A percentile compares a stretch with the other conserved stretches of the same genome.
These are phyloP conservation scores for Cryptosporidium tyzzeri DNA, from an alignment of 169 alveolate genomes.

Conservation along the genomic window DNA sequence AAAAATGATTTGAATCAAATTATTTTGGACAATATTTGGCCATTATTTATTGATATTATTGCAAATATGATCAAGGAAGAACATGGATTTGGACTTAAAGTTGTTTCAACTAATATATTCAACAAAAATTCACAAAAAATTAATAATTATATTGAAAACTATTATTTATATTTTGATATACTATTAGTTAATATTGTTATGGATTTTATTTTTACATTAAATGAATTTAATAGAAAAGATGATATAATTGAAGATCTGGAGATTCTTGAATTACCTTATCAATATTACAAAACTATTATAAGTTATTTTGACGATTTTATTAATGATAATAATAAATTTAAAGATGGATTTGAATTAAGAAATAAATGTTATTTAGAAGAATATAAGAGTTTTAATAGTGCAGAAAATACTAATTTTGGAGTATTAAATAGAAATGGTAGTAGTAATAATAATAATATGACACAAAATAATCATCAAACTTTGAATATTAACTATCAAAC, in stretches of 20 bases:
- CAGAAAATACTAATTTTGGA: neutral
- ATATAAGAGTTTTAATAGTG: neutral
- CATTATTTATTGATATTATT: conserved; percentile 12
- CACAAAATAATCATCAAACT: neutral
- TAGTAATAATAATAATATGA: neutral
- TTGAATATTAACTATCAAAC: conserved; percentile 20
- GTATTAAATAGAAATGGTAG: neutral
- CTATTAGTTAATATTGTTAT: conserved; percentile 17
- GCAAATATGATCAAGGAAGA: neutral
- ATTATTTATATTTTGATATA: conserved; percentile 26
- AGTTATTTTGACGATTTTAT: conserved; percentile 3
- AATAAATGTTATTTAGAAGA: neutral
- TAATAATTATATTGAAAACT: neutral
- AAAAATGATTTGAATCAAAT: neutral
- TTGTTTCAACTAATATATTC: neutral
- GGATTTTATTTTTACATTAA: conserved; percentile 2
- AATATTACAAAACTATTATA: conserved; percentile 10
- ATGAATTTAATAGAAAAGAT: neutral
- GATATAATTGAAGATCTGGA: neutral
- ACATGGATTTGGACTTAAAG: neutral
- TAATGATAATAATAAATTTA: neutral
- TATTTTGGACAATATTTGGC: conserved; percentile 23
- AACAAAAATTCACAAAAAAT: neutral
- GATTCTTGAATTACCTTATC: conserved; percentile 14
- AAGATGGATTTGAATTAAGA: neutral